Percentiles rank a stretch among this genome's conserved stretches.
Conservation (phyloP, 306 rosid species). For the Sechiopsis laciniata region DNA sequence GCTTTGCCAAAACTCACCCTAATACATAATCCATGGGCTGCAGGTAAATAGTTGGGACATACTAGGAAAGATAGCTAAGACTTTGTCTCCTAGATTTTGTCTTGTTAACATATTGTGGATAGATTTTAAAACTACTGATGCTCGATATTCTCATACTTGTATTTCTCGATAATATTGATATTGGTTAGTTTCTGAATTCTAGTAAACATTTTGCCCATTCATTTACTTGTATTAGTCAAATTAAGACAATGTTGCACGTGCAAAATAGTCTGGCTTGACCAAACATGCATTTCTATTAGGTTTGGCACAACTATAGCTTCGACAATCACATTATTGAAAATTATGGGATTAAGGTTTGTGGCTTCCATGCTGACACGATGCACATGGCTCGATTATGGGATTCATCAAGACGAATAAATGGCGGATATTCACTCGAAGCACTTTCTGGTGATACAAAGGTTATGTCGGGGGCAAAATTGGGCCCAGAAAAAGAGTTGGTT, state of each 20-base stretch:
- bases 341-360: constrained; percentile 79
- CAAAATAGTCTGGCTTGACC: constrained; percentile 26
- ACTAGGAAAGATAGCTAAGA: background rate
- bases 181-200: constrained; percentile 4
- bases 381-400: constrained; percentile 98
- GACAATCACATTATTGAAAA: constrained; percentile 86
- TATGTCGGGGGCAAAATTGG: constrained; percentile 50
- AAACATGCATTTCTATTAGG: constrained; percentile 44
- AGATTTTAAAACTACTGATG: background rate
- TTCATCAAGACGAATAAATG: constrained; percentile 70
- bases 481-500: constrained; percentile 33
- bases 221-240: constrained; percentile 11
- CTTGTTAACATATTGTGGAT: background rate
- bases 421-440: constrained; percentile 96
- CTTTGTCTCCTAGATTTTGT: background rate
- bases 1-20: no score
- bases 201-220: background rate
- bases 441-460: constrained; percentile 60
- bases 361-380: constrained; percentile 97
- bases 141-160: background rate
- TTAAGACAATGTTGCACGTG: background rate
- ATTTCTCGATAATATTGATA: background rate
- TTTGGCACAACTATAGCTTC: constrained; percentile 98
- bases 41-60: background rate
- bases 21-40: background rate